phyloP scores from a whole-genome alignment of 2,329 filamentous ascomycete species.

The Penicillium digitatum region DNA sequence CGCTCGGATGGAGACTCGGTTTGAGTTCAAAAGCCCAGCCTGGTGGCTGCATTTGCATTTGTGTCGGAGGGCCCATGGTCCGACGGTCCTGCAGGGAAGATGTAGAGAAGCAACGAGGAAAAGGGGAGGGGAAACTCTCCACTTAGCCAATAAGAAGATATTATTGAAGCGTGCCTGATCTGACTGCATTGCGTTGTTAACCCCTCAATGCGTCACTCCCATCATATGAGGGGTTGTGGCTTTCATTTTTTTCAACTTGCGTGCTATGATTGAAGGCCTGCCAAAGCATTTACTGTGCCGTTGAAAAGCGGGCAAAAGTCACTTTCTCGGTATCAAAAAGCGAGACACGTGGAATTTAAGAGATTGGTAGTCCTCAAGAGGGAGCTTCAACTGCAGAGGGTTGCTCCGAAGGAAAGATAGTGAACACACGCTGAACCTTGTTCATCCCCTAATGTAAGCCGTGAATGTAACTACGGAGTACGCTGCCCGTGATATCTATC shows the following conservation, averaged over 20 bases:
- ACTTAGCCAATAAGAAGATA: not conserved
- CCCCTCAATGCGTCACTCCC: not conserved
- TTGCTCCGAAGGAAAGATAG: not conserved
- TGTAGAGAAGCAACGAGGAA: conserved; percentile 3
- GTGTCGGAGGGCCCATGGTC: not conserved
- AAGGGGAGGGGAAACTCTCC: not conserved
- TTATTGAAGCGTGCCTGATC: not conserved
- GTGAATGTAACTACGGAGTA: not conserved
- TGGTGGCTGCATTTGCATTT: not conserved
- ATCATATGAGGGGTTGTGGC: not conserved
- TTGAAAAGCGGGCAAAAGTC: not conserved
- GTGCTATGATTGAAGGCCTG: not conserved
- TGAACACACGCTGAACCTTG: not conserved
- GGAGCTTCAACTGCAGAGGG: not conserved
- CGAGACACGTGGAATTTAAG: not conserved
- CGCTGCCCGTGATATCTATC: not conserved
- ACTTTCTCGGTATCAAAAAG: not conserved
- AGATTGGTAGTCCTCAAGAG: not conserved
- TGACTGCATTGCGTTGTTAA: not conserved
- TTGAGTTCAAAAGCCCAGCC: not conserved
- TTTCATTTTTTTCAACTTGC: not conserved
- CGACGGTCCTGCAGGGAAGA: conserved; percentile 3
- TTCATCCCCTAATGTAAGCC: not conserved
- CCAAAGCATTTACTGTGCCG: not conserved
- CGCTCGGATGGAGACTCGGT: not conserved